Evolutionary conservation across 257 asterid genomes (phyloP), one percentile per base, ranked within the genome.

Genomic region (Marsdenia floribunda): DNA sequence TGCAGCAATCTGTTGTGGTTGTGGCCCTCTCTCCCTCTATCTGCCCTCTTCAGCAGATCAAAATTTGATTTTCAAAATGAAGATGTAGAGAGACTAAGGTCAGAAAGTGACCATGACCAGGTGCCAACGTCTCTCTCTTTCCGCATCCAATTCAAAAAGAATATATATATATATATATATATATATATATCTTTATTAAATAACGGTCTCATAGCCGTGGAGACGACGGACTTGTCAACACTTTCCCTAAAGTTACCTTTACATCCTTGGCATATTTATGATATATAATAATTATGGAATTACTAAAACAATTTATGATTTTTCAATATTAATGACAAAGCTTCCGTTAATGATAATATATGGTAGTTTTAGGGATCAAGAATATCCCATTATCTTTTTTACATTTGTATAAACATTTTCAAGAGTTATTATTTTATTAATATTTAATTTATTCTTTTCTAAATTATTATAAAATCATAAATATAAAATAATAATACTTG

Each of bases 21-120:
- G 49, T 11, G 4, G 22, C 59, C 13, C 53, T n/a, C 73, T 8
- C 29, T 11, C 5, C 9, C 38, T 68, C 6, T 38, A 38, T 38
- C 0, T 44, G 49, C 47, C 58, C 33, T 69, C 47, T 9, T 49
- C 70, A 61, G 26, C 68, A 47, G 26, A 16, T 8, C 66, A 35
- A 75, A 68, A 74, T 78, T 86, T 84, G 86, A 79, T 87, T 88
- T 88, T 85, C 79, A 80, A 88, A 86, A 58, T 59, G n/a, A 1
- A 24, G 4, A 22, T 76, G 75, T 64, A 74, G 12, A 44, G 49
- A 81, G 83, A n/a, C n/a, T 78, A 61, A 76, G 81, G 72, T 81
- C 83, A 69, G 83, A 77, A 49, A 49, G 54, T 3, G 18, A 14
- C 12, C 18, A 80, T 60, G 15, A 71, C 72, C 83, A 68, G 64